phyloP scores from a whole-genome alignment of 768 basidiomycete species.

The Hebeloma cylindrosporum region DNA sequence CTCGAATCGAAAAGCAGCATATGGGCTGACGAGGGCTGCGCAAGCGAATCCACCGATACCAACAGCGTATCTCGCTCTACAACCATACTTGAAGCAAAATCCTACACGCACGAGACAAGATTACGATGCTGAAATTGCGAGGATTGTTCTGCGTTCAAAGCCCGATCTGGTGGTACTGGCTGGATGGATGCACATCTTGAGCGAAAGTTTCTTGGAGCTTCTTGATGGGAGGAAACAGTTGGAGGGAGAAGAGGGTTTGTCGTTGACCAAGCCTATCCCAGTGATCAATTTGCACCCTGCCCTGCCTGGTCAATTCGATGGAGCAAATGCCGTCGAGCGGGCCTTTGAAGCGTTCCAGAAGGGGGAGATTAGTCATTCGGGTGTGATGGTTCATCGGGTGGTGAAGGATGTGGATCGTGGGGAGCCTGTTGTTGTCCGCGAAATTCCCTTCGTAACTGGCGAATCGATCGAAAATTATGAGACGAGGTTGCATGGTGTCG shows the following conservation, averaged over 20 bases:
- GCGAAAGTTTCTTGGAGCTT: constrained; percentile 74
- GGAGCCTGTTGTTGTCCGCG: constrained; percentile 78
- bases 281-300: constrained; percentile 98
- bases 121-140: constrained; percentile 83
- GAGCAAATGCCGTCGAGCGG: constrained; percentile 85
- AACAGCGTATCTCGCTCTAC: constrained; percentile 79
- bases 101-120: constrained; percentile 75
- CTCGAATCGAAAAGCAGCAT: constrained; percentile 90
- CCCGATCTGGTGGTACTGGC: constrained; percentile 94
- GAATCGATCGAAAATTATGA: constrained; percentile 76
- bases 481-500: constrained; percentile 72
- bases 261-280: constrained; percentile 45
- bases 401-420: constrained; percentile 93
- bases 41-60: constrained; percentile 74
- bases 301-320: constrained; percentile 94
- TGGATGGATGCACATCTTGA: constrained; percentile 98
- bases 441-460: constrained; percentile 70
- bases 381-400: constrained; percentile 93
- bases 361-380: constrained; percentile 76
- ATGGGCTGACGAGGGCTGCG: constrained; percentile 81
- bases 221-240: constrained; percentile 44
- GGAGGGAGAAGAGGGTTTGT: constrained; percentile 35
- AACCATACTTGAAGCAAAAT: constrained; percentile 76
- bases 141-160: constrained; percentile 54
- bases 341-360: constrained; percentile 87